Percentiles rank a stretch among this genome's conserved stretches.
Evolutionary conservation across 2,329 filamentous ascomycete species (phyloP).

Genomic region (Neofusicoccum umdonicola): DNA sequence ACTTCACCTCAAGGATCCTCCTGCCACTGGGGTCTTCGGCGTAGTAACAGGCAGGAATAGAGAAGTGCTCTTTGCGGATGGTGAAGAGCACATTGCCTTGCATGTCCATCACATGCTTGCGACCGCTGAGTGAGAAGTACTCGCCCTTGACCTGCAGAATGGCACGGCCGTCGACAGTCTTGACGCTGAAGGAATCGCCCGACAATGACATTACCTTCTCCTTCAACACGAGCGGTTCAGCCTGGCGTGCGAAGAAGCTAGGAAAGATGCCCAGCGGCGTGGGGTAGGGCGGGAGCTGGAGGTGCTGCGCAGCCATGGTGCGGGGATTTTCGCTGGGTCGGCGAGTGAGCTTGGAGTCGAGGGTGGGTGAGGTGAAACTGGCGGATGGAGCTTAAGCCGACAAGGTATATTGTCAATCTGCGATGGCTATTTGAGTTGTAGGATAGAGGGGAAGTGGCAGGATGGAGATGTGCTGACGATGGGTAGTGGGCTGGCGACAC

Average conservation of each 20-base stretch:
- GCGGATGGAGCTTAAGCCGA: neutral
- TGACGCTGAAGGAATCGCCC: slow-evolving; percentile 65
- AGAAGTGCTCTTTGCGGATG: slow-evolving; percentile 53
- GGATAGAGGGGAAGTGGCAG: neutral
- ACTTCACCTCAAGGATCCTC: slow-evolving; percentile 57
- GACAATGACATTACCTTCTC: slow-evolving; percentile 62
- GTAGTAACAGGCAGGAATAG: slow-evolving; percentile 52
- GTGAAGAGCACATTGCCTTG: slow-evolving; percentile 56
- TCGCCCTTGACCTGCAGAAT: slow-evolving; percentile 59
- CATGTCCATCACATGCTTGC: slow-evolving; percentile 58
- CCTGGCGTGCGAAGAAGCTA: slow-evolving; percentile 27
- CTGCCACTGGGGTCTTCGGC: slow-evolving; percentile 47
- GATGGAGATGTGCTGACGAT: neutral
- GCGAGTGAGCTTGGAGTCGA: neutral
- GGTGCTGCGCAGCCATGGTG: neutral
- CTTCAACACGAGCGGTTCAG: slow-evolving; percentile 54
- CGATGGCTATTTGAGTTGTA: neutral
- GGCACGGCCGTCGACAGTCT: slow-evolving; percentile 52
- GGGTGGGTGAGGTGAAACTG: neutral
- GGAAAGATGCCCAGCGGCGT: slow-evolving; percentile 27
- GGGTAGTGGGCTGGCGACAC: neutral
- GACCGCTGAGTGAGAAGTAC: slow-evolving; percentile 51
- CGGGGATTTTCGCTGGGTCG: neutral
- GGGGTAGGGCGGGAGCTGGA: slow-evolving; percentile 1
- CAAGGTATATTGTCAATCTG: neutral